Percentiles rank a stretch among this genome's conserved stretches.
Evolutionary conservation across 75 land plant genomes (phyloP).

Genomic region (Pinus albicaulis): DNA sequence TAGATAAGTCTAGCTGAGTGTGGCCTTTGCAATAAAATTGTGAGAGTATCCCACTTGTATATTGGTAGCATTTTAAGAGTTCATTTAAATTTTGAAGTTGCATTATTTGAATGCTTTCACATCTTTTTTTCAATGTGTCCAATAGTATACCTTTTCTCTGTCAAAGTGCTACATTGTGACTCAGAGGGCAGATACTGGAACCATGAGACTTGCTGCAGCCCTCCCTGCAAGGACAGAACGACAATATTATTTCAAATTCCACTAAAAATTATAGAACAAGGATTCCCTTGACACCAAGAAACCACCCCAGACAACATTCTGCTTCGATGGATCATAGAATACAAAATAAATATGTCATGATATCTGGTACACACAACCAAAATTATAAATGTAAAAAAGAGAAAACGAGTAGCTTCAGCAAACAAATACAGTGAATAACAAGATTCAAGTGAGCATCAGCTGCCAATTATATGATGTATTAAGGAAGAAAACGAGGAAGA

Average conservation of each 20-base stretch:
- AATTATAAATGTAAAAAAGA: background rate
- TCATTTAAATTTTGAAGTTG: background rate
- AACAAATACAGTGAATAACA: background rate
- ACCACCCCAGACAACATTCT: background rate
- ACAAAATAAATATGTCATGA: background rate
- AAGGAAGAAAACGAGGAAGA: background rate
- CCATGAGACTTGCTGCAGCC: conserved; percentile 87
- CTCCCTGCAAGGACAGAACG: conserved; percentile 58
- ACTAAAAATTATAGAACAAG: background rate
- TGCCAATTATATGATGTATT: background rate
- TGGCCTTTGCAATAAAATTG: no score
- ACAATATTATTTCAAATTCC: background rate
- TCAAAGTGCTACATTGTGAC: conserved; percentile 32
- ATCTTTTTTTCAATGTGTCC: background rate
- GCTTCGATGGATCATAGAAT: background rate
- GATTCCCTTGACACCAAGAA: background rate
- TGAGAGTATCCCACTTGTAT: background rate
- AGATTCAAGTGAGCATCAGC: background rate
- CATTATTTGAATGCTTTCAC: background rate
- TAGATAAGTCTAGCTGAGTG: no score
- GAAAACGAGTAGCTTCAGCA: background rate
- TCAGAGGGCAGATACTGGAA: conserved; percentile 89
- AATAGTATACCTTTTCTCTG: conserved; percentile 46
- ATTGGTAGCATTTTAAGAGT: background rate
- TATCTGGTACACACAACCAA: background rate